Evolutionary conservation across 202 grass and related monocot species (phyloP).

Genomic region (Schoenoplectus tabernaemontani): DNA sequence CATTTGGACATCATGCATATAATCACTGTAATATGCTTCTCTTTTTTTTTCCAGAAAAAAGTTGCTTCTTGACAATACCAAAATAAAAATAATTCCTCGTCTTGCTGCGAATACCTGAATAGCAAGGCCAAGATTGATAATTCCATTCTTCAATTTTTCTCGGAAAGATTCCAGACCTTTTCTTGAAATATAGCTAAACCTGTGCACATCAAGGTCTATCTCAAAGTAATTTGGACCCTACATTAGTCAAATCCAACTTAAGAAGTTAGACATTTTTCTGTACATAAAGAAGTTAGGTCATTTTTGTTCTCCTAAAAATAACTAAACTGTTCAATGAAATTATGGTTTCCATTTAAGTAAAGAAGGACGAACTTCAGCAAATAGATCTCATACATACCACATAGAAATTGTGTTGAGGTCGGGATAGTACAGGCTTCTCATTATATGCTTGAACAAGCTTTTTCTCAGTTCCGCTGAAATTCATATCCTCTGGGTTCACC

Average conservation of each 20-base stretch:
- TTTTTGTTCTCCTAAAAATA: not conserved
- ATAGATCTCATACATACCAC: conserved; percentile 31
- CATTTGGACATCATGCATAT: not conserved
- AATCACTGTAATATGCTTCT: not conserved
- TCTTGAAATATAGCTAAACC: conserved; percentile 94
- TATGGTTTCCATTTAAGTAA: not conserved
- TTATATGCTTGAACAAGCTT: conserved; percentile 95
- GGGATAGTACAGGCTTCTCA: conserved; percentile 79
- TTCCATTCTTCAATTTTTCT: conserved; percentile 62
- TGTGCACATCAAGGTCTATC: conserved; percentile 86
- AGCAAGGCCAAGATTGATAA: conserved; percentile 64
- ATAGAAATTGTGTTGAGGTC: conserved; percentile 91
- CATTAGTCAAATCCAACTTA: not conserved
- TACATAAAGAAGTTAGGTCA: not conserved
- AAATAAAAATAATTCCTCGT: not conserved
- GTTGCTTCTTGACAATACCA: not conserved
- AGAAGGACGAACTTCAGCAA: not conserved
- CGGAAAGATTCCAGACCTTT: conserved; percentile 87
- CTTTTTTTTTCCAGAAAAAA: not conserved
- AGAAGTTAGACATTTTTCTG: not conserved
- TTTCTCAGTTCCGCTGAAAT: conserved; percentile 69
- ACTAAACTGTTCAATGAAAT: not conserved
- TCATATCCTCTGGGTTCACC: conserved; percentile 82
- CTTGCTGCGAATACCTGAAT: conserved; percentile 51
- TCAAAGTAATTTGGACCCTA: conserved; percentile 97